Evolutionary conservation across 2,329 filamentous ascomycete genomes (phyloP).

Genomic region (Nigrospora osmanthi): DNA sequence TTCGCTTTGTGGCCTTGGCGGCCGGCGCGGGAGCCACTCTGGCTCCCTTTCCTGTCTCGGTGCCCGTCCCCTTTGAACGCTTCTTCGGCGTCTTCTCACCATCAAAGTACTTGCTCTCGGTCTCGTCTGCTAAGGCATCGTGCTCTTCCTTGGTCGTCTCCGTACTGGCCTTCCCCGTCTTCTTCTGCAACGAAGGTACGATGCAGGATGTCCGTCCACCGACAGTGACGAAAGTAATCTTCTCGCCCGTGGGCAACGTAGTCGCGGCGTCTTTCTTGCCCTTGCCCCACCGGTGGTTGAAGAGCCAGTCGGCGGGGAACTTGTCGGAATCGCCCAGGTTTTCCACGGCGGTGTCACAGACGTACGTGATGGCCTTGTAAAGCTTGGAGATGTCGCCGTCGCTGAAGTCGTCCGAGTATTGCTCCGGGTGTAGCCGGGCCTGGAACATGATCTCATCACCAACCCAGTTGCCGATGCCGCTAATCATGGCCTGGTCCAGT

Average conservation of each 20-base stretch:
- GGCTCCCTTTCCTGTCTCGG: conserved; percentile 6
- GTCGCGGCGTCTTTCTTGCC: conserved; percentile 64
- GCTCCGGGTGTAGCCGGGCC: conserved; percentile 81
- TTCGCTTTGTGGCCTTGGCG: conserved; percentile 9
- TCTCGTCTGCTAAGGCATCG: conserved; percentile 1
- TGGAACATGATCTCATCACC: conserved; percentile 91
- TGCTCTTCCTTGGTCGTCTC: conserved; percentile 31
- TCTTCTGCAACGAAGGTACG: conserved; percentile 80
- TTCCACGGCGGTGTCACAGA: conserved; percentile 74
- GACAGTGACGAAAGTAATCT: conserved; percentile 79
- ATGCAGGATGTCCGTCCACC: conserved; percentile 88
- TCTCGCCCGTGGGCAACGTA: conserved; percentile 73
- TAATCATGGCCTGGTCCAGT: conserved; percentile 80
- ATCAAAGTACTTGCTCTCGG: conserved; percentile 15
- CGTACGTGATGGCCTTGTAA: conserved; percentile 65
- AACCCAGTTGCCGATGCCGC: conserved; percentile 96
- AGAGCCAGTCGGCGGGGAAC: conserved; percentile 84
- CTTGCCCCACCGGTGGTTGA: conserved; percentile 84
- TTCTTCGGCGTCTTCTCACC: conserved; percentile 5
- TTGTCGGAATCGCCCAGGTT: conserved; percentile 72
- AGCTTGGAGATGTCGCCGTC: conserved; percentile 64
- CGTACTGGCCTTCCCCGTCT: conserved; percentile 40
- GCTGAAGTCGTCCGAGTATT: conserved; percentile 77
- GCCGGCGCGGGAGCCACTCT: background rate
- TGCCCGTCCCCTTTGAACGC: conserved; percentile 4